These are phyloP conservation scores for Berkeleyomyces basicola DNA, from an alignment of 2,329 filamentous ascomycete genomes.

Conservation along the genomic window DNA sequence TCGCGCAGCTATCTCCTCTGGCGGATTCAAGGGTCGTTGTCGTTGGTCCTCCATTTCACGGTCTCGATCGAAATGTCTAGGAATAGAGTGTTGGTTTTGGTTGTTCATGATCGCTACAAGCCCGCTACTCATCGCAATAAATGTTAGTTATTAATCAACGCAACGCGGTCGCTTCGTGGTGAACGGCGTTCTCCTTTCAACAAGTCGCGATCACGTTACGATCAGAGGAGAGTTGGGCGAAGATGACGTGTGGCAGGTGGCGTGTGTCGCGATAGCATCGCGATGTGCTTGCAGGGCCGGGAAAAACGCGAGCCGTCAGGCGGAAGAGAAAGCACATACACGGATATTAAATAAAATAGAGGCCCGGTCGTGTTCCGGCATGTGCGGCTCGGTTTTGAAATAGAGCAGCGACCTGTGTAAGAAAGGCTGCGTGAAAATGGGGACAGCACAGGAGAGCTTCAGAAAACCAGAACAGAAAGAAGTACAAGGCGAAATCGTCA, in stretches of 20 bases:
- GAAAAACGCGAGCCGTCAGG: background rate
- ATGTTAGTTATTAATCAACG: background rate
- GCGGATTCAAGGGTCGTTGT: conserved; percentile 30
- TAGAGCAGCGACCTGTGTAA: background rate
- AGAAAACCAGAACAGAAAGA: conserved; percentile 8
- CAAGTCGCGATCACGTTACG: background rate
- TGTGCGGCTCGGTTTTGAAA: background rate
- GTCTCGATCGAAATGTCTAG: conserved; percentile 30
- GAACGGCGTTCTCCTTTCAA: background rate
- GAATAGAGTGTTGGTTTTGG: conserved; percentile 26
- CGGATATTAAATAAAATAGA: background rate
- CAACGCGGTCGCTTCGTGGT: background rate
- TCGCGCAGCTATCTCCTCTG: conserved; percentile 30
- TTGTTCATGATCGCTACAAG: conserved; percentile 28
- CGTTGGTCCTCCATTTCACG: conserved; percentile 32
- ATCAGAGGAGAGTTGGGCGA: background rate
- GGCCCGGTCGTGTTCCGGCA: background rate
- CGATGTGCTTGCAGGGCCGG: background rate
- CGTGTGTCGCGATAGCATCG: background rate
- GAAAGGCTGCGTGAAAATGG: background rate
- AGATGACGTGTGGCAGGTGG: background rate
- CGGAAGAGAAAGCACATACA: background rate
- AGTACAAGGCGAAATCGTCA: conserved; percentile 10
- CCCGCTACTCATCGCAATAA: conserved; percentile 1
- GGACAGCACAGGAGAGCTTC: background rate